These are phyloP conservation scores for Botrytis fabae DNA, from an alignment of 2,329 filamentous ascomycete genomes.

Conservation along the genomic window DNA sequence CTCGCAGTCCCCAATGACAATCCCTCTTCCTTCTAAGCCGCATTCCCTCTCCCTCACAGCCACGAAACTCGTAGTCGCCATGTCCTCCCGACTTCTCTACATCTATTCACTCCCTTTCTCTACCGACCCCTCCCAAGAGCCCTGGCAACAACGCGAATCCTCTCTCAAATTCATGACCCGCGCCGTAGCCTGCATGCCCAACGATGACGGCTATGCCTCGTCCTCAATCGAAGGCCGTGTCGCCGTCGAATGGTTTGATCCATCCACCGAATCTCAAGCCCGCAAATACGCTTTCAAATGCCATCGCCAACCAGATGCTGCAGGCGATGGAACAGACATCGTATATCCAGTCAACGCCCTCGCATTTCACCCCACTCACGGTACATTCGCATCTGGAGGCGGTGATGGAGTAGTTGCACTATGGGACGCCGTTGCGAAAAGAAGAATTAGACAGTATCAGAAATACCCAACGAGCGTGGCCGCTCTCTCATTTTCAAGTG, in stretches of 20 bases:
- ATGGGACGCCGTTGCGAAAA: slow-evolving; percentile 72
- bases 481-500: slow-evolving; percentile 60
- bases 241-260: slow-evolving; percentile 97
- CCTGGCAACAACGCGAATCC: slow-evolving; percentile 92
- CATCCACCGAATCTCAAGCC: slow-evolving; percentile 79
- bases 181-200: slow-evolving; percentile 92
- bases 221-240: slow-evolving; percentile 93
- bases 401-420: slow-evolving; percentile 71
- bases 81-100: slow-evolving; percentile 89
- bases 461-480: slow-evolving; percentile 64
- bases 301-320: slow-evolving; percentile 72
- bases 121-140: slow-evolving; percentile 60
- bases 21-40: slow-evolving; percentile 80
- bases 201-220: slow-evolving; percentile 90
- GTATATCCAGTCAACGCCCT: slow-evolving; percentile 74
- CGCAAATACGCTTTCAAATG: slow-evolving; percentile 99
- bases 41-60: slow-evolving; percentile 79
- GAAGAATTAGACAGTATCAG: slow-evolving; percentile 69
- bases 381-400: slow-evolving; percentile 69
- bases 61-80: slow-evolving; percentile 87
- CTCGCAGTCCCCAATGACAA: slow-evolving; percentile 57
- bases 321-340: slow-evolving; percentile 60
- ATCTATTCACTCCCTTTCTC: slow-evolving; percentile 86
- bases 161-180: slow-evolving; percentile 95
- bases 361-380: slow-evolving; percentile 65